Base-by-base conservation (phyloP, 345 rosid species). In the Pistacia integerrima region DNA sequence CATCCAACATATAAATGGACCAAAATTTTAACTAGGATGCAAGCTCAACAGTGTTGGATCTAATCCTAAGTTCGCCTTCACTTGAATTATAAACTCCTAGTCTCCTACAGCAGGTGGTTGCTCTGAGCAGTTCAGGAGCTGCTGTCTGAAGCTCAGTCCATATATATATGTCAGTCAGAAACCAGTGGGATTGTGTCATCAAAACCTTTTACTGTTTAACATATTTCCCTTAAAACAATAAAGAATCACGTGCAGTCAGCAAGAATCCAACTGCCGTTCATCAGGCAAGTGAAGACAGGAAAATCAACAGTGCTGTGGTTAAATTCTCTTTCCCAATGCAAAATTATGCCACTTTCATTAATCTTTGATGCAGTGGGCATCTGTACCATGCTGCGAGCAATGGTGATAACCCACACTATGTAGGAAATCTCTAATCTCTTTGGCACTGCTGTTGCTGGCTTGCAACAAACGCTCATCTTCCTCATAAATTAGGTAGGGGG, bases 401-500 rank as follows among this genome's bases (percentile, higher is more conserved):
- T 83, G 84, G 33, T 11, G 78, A 88, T 93, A 96, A 58, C 98
- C 99, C 66, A 92, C 83, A 36, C 80, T 81, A 22, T 57, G 83
- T 10, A 93, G 91, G 76, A 96, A 96, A 65, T 89, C 83, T 5
- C 90, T 86, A 64, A 96, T 93, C 82, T 91, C 91, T 79, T 88
- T 93, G 61, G 93, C 82, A 73, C 92, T 94, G 84, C 88, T 91
- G 83, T 94, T 94, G 78, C 99, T 96, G 36, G 98, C 98, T 81
- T 85, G 90, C 80, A 96, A 83, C 77, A 96, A 75, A 56, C 88
- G 87, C 75, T 92, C 99, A 66, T 96, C 99, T 78, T 96, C 98
- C 82, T 96, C 99, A 1, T 92, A 96, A 55, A 96, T 96, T 7
- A 96, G 64, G 81, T 91, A 96, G 2, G 99, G 99, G 61, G 98